Evolutionary conservation across 2,329 filamentous ascomycete genomes (phyloP).

Genomic region (Aureobasidium sp.): DNA sequence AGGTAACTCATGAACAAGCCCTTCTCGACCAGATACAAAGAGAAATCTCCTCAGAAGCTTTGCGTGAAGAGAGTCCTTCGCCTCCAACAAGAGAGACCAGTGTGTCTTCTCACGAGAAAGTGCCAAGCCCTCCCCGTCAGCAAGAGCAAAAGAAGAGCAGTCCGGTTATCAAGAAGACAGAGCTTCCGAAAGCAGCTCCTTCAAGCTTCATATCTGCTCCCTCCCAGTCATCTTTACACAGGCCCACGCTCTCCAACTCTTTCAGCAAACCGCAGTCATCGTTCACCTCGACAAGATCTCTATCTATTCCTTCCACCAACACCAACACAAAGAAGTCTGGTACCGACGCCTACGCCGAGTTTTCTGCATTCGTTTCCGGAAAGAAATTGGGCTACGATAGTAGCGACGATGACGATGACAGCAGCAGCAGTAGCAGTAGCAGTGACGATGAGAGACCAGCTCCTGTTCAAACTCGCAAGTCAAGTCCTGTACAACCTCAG

Average conservation of each 20-base stretch:
- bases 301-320: neutral
- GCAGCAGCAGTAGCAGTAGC: conserved; percentile 4
- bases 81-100: conserved; percentile 4
- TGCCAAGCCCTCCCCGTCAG: neutral
- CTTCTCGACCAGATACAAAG: neutral
- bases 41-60: neutral
- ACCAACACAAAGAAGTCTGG: neutral
- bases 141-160: conserved; percentile 1
- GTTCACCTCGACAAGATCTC: neutral
- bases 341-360: neutral
- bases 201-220: neutral
- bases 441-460: conserved; percentile 4
- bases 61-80: neutral
- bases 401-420: neutral
- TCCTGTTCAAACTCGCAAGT: neutral
- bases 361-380: neutral
- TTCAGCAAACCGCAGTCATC: neutral
- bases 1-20: neutral
- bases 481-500: neutral
- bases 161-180: neutral
- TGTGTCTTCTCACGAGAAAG: neutral
- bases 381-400: conserved; percentile 4
- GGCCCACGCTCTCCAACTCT: neutral
- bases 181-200: neutral
- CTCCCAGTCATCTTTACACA: neutral